These are phyloP conservation scores for Aureobasidium namibiae DNA, from an alignment of 2,329 filamentous ascomycete species.

Conservation along the genomic window DNA sequence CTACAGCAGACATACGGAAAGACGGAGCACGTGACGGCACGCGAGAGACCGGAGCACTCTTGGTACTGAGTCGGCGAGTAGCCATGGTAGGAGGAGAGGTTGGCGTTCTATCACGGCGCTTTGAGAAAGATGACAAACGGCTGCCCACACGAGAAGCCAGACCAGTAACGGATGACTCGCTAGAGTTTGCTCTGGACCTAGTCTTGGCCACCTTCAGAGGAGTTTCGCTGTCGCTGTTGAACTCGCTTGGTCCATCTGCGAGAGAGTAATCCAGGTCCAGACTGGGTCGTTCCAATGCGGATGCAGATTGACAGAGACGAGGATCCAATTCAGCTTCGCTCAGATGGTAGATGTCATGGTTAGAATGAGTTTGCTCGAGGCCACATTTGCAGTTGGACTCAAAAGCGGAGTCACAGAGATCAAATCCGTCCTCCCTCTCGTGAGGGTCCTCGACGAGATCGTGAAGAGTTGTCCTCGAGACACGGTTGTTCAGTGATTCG, in stretches of 20 bases:
- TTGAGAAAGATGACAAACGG: constrained; percentile 47
- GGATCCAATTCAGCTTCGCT: constrained; percentile 5
- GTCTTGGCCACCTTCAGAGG: constrained; percentile 41
- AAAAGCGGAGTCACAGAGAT: constrained; percentile 19
- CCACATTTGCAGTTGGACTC: constrained; percentile 4
- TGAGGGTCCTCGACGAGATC: constrained; percentile 78
- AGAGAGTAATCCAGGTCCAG: constrained; percentile 61
- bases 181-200: constrained; percentile 43
- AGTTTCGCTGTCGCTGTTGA: constrained; percentile 52
- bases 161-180: constrained; percentile 49
- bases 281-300: constrained; percentile 23
- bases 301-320: constrained; percentile 12
- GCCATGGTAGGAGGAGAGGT: constrained; percentile 5
- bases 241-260: constrained; percentile 39
- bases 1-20: constrained; percentile 68
- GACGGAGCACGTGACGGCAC: constrained; percentile 51
- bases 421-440: constrained; percentile 54
- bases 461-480: constrained; percentile 60
- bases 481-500: constrained; percentile 48
- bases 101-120: constrained; percentile 30
- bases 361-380: neutral
- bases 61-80: constrained; percentile 16
- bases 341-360: neutral
- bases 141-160: constrained; percentile 59
- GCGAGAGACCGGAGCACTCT: constrained; percentile 27